Evolutionary conservation across 345 rosid genomes (phyloP).

Genomic region (Sonneratia caseolaris): DNA sequence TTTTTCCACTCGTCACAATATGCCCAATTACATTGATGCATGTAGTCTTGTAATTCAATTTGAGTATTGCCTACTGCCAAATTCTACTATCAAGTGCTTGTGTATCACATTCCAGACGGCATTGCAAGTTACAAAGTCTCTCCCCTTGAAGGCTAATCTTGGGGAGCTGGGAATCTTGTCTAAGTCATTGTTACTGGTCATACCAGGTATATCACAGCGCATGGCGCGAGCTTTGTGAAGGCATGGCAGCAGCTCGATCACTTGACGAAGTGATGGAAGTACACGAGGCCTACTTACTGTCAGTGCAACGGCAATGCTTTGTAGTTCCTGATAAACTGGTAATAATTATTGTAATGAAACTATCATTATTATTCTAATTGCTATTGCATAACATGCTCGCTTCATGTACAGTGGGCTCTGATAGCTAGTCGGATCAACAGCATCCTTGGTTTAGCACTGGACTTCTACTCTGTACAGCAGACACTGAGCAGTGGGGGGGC

Average conservation of each 20-base stretch:
- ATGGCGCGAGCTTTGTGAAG: conserved; percentile 93
- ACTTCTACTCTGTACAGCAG: conserved; percentile 84
- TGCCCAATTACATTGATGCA: background rate
- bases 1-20: background rate
- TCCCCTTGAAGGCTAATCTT: background rate
- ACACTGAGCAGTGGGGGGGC: conserved; percentile 70
- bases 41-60: background rate
- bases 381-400: background rate
- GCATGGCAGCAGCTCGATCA: conserved; percentile 79
- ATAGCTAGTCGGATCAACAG: conserved; percentile 86
- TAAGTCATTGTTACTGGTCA: conserved; percentile 17
- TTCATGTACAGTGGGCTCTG: conserved; percentile 65
- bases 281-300: conserved; percentile 81
- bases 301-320: conserved; percentile 94
- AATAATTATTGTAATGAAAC: conserved; percentile 7
- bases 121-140: background rate
- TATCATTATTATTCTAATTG: background rate
- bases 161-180: background rate
- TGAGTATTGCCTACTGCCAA: background rate
- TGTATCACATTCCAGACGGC: background rate
- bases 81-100: background rate
- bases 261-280: conserved; percentile 94
- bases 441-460: conserved; percentile 82
- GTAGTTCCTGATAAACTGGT: conserved; percentile 98
- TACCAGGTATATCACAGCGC: conserved; percentile 91